These are phyloP conservation scores for Fusarium sp. DNA, from an alignment of 2,329 filamentous ascomycete species.

Conservation along the genomic window DNA sequence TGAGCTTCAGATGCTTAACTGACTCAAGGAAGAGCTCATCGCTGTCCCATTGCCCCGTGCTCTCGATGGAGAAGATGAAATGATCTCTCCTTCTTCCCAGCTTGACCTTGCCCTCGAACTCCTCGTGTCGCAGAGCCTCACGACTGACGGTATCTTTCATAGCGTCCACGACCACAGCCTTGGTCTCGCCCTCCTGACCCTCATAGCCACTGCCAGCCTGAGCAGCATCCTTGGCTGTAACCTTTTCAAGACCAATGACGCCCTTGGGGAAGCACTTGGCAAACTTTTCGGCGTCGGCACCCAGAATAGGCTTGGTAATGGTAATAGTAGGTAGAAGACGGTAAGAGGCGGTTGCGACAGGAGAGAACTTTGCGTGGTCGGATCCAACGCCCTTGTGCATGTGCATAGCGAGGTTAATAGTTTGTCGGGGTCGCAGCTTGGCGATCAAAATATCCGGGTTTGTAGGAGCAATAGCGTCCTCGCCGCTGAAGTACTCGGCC, in stretches of 20 bases:
- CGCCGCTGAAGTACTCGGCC: conserved; percentile 76
- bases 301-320: conserved; percentile 87
- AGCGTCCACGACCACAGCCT: conserved; percentile 88
- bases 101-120: conserved; percentile 96
- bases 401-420: conserved; percentile 89
- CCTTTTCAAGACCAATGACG: conserved; percentile 84
- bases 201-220: conserved; percentile 75
- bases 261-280: conserved; percentile 89
- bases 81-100: conserved; percentile 92
- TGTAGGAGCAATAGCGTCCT: conserved; percentile 78
- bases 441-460: conserved; percentile 95
- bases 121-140: conserved; percentile 90
- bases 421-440: conserved; percentile 92
- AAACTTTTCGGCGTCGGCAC: conserved; percentile 90
- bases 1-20: conserved; percentile 86
- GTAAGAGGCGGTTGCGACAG: conserved; percentile 95
- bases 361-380: conserved; percentile 97
- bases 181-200: conserved; percentile 82
- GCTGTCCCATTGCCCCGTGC: conserved; percentile 93
- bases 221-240: conserved; percentile 77
- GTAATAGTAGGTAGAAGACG: conserved; percentile 89
- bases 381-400: conserved; percentile 94
- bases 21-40: conserved; percentile 94
- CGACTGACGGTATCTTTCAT: conserved; percentile 97
- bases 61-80: conserved; percentile 97